Base-by-base conservation (phyloP, 2,329 filamentous ascomycete genomes). In the Ceratocystis variospora region DNA sequence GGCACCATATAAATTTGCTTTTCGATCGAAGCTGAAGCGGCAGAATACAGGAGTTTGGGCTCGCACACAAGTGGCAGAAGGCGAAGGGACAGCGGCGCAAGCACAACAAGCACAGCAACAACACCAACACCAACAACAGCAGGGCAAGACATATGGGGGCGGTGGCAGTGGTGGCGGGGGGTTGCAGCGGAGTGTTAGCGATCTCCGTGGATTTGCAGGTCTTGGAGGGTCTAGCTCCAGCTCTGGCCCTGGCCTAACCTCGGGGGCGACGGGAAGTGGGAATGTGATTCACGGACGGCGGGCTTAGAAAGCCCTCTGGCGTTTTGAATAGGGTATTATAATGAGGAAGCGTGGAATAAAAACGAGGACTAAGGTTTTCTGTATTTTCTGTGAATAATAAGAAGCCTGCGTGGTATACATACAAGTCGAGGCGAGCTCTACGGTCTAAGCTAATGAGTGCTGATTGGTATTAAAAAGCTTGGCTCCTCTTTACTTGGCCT, bases 31-130 rank as follows among this genome's bases (percentile, higher is more conserved):
- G 31, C 19, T 65, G 2, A 65, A 65, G 53, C 57, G 57, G 19
- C 55, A 61, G 4, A 65, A 55, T 45, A 61, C 64, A 31, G 57
- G 31, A 2, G 45, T 53, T n/a, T 65, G 64, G 64, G 57, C 64
- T 19, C 64, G 64, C n/a, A 31, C 55, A 4, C 64, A 65, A 25
- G 33, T 19, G 5, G 61, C 61, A 45, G 46, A 63, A 15, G n/a
- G 44, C 17, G 28, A 17, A 10, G 61, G 10, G 10, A 8, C 48
- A 25, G 37, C 33, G 22, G 61, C 17, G 45, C 10, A 25, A 25
- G 44, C 17, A 25, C 59, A 45, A 25, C 59, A 62, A 28, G 28
- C 28, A 22, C 33, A 7, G 25, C 8, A 62, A 3, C 17, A 41
- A 33, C 37, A 62, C 3, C 17, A 41, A 33, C 37, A 62, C 3